Percentiles rank a stretch among this genome's conserved stretches.
These are phyloP conservation scores for Globisporangium radiosum DNA, from an alignment of 352 stramenopile genomes.

Conservation along the genomic window DNA sequence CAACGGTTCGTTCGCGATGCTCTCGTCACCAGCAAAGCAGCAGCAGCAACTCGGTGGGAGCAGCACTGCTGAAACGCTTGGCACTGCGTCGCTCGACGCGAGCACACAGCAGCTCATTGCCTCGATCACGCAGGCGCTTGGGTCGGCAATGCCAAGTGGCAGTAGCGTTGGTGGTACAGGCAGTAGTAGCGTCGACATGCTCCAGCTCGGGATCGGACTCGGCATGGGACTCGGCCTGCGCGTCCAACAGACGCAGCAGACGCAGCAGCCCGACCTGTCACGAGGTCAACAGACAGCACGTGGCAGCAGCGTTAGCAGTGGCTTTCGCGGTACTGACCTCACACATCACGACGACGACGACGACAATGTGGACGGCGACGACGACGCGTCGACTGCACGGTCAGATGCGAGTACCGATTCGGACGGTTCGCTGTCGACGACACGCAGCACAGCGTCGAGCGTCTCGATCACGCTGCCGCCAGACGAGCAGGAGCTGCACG, in stretches of 20 bases:
- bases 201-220: constrained; percentile 81
- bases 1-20: too few relatives aligned
- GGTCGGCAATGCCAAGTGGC: constrained; percentile 30
- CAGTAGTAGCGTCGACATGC: constrained; percentile 38
- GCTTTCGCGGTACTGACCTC: neutral
- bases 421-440: constrained; percentile 16
- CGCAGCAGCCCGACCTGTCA: neutral
- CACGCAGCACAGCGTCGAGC: constrained; percentile 26
- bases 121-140: constrained; percentile 68
- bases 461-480: constrained; percentile 46
- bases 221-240: constrained; percentile 87
- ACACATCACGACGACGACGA: constrained; percentile 10
- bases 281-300: too few relatives aligned
- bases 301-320: neutral
- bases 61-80: neutral
- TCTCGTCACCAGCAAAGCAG: constrained; percentile 8
- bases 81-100: constrained; percentile 19
- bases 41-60: constrained; percentile 4
- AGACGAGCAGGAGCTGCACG: constrained; percentile 39
- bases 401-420: constrained; percentile 26
- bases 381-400: constrained; percentile 15
- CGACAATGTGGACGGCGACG: constrained; percentile 17
- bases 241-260: constrained; percentile 34
- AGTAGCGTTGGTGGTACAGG: constrained; percentile 10
- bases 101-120: constrained; percentile 67